Evolutionary conservation across 805 yeast genomes (phyloP), one percentile per base, ranked within the genome.

Genomic region (Saccharomycopsis sp.): DNA sequence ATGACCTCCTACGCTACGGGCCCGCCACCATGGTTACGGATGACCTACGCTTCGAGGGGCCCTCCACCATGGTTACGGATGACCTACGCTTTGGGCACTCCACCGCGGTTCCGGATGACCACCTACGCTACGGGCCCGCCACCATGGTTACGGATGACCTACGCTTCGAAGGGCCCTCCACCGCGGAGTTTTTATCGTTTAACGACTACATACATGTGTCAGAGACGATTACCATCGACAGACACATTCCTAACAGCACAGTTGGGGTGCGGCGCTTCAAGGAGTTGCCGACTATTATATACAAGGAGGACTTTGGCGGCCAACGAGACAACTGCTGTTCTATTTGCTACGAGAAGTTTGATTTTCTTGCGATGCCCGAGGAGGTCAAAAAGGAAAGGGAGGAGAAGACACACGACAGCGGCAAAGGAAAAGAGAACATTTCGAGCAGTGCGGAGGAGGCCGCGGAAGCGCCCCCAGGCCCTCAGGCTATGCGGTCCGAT

Each of bases 291-390:
- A 18, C 34, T 2, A 41, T 48, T 14, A 18, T 23, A 9, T 3
- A 21, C 16, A 24, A 20, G 34, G 24, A 41, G 14, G 54, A 50
- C 3, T 37, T 53, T 3, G 54, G 34, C 9, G 20, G 14, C 46
- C 20, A 44, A 12, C 2, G 14, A 5, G 57, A 57, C 14, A 47
- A 57, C 40, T 54, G 55, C 16, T 57, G 60, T 24, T 51, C 52
- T 15, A 54, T 57, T n/a, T 57, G 60, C 47, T 57, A 57, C 23
- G 60, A 57, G 41, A 55, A 54, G 3, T 57, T 57, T 54, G 51
- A 20, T 9, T 57, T 54, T 20, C 37, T 12, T 29, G 37, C 5
- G 37, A 29, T 12, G 9, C 16, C 37, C 12, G 18, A 20, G 20
- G 41, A 52, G 8, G 34, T 16, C 20, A 23, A 24, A 50, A 12